phyloP scores from a whole-genome alignment of 345 rosid species.

The Leavenworthia alabamica region DNA sequence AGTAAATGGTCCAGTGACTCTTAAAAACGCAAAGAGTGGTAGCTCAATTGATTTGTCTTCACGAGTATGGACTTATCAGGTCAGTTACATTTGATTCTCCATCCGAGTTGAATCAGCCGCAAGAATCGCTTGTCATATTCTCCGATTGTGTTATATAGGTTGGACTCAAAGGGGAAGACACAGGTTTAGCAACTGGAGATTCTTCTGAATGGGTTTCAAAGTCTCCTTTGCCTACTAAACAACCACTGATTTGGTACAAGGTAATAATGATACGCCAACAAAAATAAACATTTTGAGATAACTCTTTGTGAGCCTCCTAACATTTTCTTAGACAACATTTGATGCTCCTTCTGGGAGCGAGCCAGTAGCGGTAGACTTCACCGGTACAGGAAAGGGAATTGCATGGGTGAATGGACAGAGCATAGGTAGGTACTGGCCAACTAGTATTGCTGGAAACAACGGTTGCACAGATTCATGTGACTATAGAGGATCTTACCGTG shows the following conservation, averaged over 20 bases:
- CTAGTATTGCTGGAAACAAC: slow-evolving; percentile 35
- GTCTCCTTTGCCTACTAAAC: slow-evolving; percentile 61
- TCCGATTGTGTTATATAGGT: slow-evolving; percentile 40
- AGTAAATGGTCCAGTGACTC: slow-evolving; percentile 78
- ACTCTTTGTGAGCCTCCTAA: background rate
- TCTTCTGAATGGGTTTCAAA: slow-evolving; percentile 67
- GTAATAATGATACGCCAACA: slow-evolving; percentile 30
- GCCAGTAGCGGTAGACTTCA: slow-evolving; percentile 80
- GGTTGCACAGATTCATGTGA: slow-evolving; percentile 69
- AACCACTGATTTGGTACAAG: slow-evolving; percentile 94
- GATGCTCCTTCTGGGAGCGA: slow-evolving; percentile 59
- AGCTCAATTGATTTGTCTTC: slow-evolving; percentile 54
- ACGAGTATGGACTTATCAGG: slow-evolving; percentile 90
- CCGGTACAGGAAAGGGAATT: slow-evolving; percentile 86
- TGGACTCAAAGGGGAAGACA: slow-evolving; percentile 88
- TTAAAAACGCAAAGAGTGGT: slow-evolving; percentile 52
- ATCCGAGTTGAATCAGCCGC: background rate
- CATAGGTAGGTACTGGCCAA: slow-evolving; percentile 94
- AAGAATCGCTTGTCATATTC: slow-evolving; percentile 6
- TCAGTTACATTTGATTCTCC: slow-evolving; percentile 8
- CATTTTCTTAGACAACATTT: slow-evolving; percentile 51
- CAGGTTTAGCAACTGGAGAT: slow-evolving; percentile 53
- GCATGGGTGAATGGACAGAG: slow-evolving; percentile 98
- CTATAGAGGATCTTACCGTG: slow-evolving; percentile 61
- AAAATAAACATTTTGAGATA: background rate